Evolutionary conservation across 2,329 filamentous ascomycete species (phyloP).

Genomic region (Fonsecaea pedrosoi): DNA sequence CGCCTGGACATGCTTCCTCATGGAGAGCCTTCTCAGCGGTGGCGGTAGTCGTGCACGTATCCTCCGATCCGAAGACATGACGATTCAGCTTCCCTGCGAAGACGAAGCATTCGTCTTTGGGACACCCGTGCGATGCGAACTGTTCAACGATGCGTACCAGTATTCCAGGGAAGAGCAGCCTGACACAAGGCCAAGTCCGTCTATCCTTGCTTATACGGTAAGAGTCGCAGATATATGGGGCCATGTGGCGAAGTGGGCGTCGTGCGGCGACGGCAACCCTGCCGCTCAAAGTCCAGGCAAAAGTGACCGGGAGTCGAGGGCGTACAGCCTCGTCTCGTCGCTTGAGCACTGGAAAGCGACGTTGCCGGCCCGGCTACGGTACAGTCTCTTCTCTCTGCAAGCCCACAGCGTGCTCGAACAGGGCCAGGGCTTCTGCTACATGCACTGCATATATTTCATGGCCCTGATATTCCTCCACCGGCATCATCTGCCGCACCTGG

Average conservation of each 20-base stretch:
- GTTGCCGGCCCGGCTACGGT: not conserved
- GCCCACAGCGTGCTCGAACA: constrained; percentile 7
- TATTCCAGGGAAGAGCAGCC: not conserved
- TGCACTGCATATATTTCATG: constrained; percentile 6
- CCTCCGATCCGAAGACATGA: not conserved
- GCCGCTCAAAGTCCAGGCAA: not conserved
- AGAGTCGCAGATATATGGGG: constrained; percentile 6
- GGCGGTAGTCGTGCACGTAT: not conserved
- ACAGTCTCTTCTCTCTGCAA: constrained; percentile 1
- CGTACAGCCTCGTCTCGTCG: not conserved
- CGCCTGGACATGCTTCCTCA: constrained; percentile 5
- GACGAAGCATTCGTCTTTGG: not conserved
- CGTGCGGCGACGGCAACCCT: not conserved
- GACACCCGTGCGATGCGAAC: not conserved
- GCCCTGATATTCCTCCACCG: constrained; percentile 1
- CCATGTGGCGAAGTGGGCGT: not conserved
- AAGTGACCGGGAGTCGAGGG: not conserved
- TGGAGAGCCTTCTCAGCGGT: constrained; percentile 2
- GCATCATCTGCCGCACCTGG: not conserved
- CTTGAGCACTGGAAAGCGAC: not conserved
- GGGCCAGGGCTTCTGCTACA: not conserved
- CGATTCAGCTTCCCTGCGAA: constrained; percentile 4
- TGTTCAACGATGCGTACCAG: not conserved
- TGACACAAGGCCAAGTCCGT: not conserved
- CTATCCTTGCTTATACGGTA: not conserved